A percentile compares a stretch with the other conserved stretches of the same genome.
Evolutionary conservation across 1,284 basidiomycete genomes (phyloP).

Genomic region (Agroathelia rolfsii): DNA sequence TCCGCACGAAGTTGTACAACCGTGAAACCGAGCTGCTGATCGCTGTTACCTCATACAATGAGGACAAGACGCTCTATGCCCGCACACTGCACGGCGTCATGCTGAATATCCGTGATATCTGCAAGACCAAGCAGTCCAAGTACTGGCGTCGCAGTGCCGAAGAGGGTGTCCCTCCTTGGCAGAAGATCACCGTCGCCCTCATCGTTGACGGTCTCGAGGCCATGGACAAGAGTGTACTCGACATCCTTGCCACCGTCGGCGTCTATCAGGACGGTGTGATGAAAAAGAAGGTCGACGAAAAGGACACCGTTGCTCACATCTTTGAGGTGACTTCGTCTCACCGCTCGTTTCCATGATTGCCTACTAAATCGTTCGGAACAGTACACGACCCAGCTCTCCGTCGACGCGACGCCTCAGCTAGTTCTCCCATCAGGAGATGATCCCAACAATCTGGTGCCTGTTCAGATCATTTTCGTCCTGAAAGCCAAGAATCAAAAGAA

Average conservation of each 20-base stretch:
- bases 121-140: conserved; percentile 92
- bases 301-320: conserved; percentile 86
- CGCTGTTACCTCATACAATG: conserved; percentile 83
- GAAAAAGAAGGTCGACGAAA: conserved; percentile 90
- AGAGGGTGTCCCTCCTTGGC: conserved; percentile 86
- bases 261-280: conserved; percentile 93
- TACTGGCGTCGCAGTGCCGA: conserved; percentile 84
- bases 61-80: conserved; percentile 90
- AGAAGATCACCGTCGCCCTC: conserved; percentile 84
- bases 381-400: conserved; percentile 89
- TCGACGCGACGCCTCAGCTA: conserved; percentile 82
- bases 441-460: conserved; percentile 86
- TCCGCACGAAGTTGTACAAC: conserved; percentile 79
- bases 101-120: conserved; percentile 97
- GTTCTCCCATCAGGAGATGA: conserved; percentile 85
- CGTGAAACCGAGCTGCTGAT: conserved; percentile 92
- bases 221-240: conserved; percentile 92
- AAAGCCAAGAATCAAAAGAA: conserved; percentile 98
- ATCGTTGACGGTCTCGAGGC: conserved; percentile 92
- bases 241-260: conserved; percentile 80
- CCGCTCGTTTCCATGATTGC: conserved; percentile 4
- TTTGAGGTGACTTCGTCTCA: conserved; percentile 56
- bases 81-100: conserved; percentile 93
- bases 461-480: conserved; percentile 90
- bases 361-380: conserved; percentile 20